A percentile compares a stretch with the other conserved stretches of the same genome.
These are phyloP conservation scores for Ilex asprella DNA, from an alignment of 257 asterid species.

Conservation along the genomic window DNA sequence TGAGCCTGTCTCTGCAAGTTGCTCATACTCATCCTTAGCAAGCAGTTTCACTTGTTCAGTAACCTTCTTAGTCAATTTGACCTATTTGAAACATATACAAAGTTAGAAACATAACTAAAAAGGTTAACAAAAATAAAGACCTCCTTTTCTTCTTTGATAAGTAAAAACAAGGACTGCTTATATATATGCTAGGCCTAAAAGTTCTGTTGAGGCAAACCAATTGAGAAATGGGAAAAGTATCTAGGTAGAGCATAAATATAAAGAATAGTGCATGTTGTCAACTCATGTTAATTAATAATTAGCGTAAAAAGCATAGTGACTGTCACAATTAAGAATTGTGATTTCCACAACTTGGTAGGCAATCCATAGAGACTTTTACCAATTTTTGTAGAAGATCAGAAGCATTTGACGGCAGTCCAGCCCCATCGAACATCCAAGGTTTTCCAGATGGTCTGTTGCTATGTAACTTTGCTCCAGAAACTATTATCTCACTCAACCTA, in stretches of 20 bases:
- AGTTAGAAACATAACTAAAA: not conserved
- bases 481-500: slow-evolving; percentile 68
- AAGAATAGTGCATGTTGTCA: no score
- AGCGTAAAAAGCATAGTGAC: no score
- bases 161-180: not conserved
- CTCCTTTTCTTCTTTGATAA: not conserved
- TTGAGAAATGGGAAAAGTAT: no score
- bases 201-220: not conserved
- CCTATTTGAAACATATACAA: slow-evolving; percentile 34
- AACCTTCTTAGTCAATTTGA: slow-evolving; percentile 75
- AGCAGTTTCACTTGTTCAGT: slow-evolving; percentile 82
- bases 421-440: slow-evolving; percentile 95
- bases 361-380: slow-evolving; percentile 35
- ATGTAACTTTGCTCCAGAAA: slow-evolving; percentile 39
- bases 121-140: slow-evolving; percentile 2
- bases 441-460: slow-evolving; percentile 37
- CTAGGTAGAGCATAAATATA: no score
- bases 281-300: no score
- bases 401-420: slow-evolving; percentile 76
- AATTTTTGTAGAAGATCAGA: slow-evolving; percentile 62
- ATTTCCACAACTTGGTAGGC: not conserved
- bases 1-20: slow-evolving; percentile 66
- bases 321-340: no score
- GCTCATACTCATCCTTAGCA: slow-evolving; percentile 87
- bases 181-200: not conserved